Percentiles rank a stretch among this genome's conserved stretches.
These are phyloP conservation scores for Forsythia viridissima DNA, from an alignment of 257 asterid genomes.

Conservation along the genomic window DNA sequence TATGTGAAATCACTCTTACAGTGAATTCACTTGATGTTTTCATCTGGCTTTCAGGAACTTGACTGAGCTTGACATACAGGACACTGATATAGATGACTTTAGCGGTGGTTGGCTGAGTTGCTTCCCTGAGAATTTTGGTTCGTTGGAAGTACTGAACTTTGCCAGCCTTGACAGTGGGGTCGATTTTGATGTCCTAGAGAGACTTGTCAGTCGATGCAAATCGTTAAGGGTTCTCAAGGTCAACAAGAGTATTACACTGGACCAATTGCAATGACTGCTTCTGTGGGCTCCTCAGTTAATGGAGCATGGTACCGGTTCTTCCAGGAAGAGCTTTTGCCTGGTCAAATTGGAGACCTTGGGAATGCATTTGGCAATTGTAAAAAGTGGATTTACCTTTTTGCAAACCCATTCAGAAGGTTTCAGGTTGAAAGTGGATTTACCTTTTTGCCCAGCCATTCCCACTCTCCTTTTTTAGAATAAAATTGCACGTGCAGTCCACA, in stretches of 20 bases:
- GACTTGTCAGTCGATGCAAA: conserved; percentile 48
- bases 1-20: background rate
- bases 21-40: conserved; percentile 13
- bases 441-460: too few species aligned
- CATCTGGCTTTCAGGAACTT: conserved; percentile 16
- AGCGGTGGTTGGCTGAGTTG: conserved; percentile 34
- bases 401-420: too few species aligned
- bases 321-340: conserved; percentile 33
- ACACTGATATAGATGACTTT: conserved; percentile 21
- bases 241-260: background rate
- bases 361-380: conserved; percentile 34
- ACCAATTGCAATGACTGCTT: conserved; percentile 24
- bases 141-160: conserved; percentile 72
- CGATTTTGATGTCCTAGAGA: conserved; percentile 65
- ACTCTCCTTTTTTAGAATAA: too few species aligned
- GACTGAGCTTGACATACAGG: conserved; percentile 2
- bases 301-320: conserved; percentile 65
- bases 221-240: background rate
- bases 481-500: too few species aligned
- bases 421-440: too few species aligned
- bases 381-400: background rate
- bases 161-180: conserved; percentile 64
- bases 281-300: conserved; percentile 54
- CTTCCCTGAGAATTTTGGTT: conserved; percentile 69
- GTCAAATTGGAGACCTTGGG: conserved; percentile 29